phyloP scores from a whole-genome alignment of 495 filamentous ascomycete species.

The Neurospora hispaniola region DNA sequence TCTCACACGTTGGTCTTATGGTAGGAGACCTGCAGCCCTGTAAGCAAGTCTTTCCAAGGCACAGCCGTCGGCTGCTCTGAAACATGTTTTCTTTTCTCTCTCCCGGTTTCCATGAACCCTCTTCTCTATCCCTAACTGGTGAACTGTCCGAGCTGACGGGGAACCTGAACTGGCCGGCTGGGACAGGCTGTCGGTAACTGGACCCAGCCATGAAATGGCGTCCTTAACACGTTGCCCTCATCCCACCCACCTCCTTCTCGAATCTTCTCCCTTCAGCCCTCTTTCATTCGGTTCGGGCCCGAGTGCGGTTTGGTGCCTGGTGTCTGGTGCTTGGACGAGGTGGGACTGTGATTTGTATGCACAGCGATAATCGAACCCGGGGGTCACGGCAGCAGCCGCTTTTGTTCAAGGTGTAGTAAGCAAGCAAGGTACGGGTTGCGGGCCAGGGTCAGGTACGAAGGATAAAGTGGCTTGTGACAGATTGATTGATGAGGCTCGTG shows the following conservation, averaged over 20 bases:
- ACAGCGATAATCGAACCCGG: neutral
- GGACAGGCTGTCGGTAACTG: neutral
- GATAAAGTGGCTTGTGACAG: neutral
- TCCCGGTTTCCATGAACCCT: neutral
- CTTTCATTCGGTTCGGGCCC: neutral
- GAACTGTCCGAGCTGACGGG: neutral
- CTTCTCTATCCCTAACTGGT: neutral
- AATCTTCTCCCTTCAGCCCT: neutral
- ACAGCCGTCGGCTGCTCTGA: neutral
- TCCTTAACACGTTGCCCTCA: neutral
- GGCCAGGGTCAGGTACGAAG: neutral
- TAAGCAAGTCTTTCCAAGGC: neutral
- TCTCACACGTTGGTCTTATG: neutral
- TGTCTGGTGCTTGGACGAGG: neutral
- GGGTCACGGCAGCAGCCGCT: neutral
- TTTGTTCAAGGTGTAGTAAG: neutral
- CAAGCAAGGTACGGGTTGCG: neutral
- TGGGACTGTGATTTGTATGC: neutral
- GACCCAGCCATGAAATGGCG: neutral
- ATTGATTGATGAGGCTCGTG: neutral
- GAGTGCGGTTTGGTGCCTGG: neutral
- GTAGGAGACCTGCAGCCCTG: neutral
- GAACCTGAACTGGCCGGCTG: neutral
- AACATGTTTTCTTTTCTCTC: neutral
- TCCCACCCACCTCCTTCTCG: neutral